Base-by-base conservation (phyloP, 768 basidiomycete genomes). In the Boletus rubroflammeus region DNA sequence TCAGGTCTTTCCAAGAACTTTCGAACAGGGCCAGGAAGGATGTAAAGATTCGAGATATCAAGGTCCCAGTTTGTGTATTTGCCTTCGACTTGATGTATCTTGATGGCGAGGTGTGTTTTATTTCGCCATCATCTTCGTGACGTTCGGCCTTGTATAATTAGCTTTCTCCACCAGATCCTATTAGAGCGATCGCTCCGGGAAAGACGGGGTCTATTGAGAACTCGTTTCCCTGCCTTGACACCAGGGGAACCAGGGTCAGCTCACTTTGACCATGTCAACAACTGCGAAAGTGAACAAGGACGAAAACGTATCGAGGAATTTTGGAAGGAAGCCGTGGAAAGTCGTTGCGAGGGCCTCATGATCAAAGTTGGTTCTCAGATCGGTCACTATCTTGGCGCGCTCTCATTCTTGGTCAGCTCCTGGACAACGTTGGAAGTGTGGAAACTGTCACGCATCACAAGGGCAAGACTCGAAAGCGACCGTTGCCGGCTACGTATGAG, bases 291-390 rank as follows among this genome's bases (percentile, higher is more conserved):
- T 62, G 75, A 78, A 35, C 75, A 76, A 40, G 88, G 84, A 14
- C 76, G 79, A 51, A 78, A 78, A n/a, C 76, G 69, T 13, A 77
- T 96, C 7, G 80, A 88, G 67, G 78, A 74, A 6, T 96, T 96
- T 69, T 91, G 92, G 82, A 72, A 82, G 63, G 76, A 76, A 54
- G 86, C 90, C 3, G 78, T 93, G 23, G 81, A 83, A 64, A 85
- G 85, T 65, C 83, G 84, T 51, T 90, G 87, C 52, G 94, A 97
- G 70, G 94, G 94, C n/a, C 74, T 96, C 57, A 95, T 97, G 93
- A 80, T 96, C 64, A 97, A 97, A 72, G 88, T 85, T 40, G 26
- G 75, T 43, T 39, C 39, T 54, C 39, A 23, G 36, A 35, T 9
- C 5, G n/a, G 15, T 21, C 28, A 29, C 35, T 31, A n/a, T 38